These are phyloP conservation scores for Penicillium hordei DNA, from an alignment of 2,329 filamentous ascomycete genomes.

Conservation along the genomic window DNA sequence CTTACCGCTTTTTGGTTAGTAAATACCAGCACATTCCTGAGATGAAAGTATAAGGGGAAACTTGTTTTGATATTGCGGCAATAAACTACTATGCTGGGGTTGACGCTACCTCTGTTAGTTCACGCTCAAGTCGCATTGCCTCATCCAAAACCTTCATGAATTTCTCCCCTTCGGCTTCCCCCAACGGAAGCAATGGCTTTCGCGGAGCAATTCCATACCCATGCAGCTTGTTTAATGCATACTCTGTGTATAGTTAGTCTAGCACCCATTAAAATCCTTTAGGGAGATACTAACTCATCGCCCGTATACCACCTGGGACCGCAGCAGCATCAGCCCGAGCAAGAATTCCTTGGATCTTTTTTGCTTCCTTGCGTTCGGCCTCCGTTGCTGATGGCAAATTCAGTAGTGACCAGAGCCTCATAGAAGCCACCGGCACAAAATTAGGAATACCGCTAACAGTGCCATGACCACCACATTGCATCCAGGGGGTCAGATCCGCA, in stretches of 20 bases:
- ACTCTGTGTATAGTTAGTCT: background rate
- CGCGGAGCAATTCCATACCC: background rate
- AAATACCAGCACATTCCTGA: background rate
- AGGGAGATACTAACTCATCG: background rate
- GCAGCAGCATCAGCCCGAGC: background rate
- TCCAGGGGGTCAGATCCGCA: constrained; percentile 27
- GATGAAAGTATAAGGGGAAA: background rate
- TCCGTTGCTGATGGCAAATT: constrained; percentile 7
- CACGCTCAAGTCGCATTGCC: background rate
- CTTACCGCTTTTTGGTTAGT: background rate
- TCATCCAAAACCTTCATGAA: background rate
- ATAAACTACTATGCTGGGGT: background rate
- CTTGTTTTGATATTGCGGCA: background rate
- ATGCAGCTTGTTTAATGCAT: background rate
- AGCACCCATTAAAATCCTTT: background rate
- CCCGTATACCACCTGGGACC: background rate
- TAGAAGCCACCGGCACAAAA: constrained; percentile 24
- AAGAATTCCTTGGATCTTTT: background rate
- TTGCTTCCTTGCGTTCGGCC: background rate
- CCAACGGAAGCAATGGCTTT: background rate
- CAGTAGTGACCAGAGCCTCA: constrained; percentile 25
- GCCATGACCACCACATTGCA: constrained; percentile 27
- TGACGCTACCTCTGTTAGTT: background rate
- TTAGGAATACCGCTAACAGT: constrained; percentile 28
- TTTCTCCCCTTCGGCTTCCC: background rate